Base-by-base conservation (phyloP, 2,329 filamentous ascomycete species). In the Apiospora rasikravindrae region DNA sequence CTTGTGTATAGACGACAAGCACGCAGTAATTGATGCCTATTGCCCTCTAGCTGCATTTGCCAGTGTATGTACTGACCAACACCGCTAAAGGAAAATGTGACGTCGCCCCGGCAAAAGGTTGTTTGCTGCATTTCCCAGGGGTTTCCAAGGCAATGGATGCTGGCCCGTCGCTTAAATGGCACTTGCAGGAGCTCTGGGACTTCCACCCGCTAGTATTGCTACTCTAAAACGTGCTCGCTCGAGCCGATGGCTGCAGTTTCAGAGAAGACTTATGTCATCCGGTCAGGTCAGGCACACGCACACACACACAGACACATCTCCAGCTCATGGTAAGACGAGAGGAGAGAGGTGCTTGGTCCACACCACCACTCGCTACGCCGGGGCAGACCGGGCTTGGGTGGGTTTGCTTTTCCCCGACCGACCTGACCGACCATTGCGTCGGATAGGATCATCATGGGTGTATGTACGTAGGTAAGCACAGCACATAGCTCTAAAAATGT, bases 201-300 rank as follows among this genome's bases (percentile, higher is more conserved):
- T 40, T 40, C 24, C 57, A 64, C 10, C 57, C 57, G 57, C 57
- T 64, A 64, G 57, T 40, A 64, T 40, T 64, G 57, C 40, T 11
- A 64, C 57, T 33, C 33, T 40, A 64, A 64, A 64, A 64, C 57
- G 57, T 64, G 57, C 57, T 64, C 57, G 57, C 57, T 40, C 57
- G 57, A 64, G 57, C 53, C 22, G 53, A 61, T 37, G 29, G 22
- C 33, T 42, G 29, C 33, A 40, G 33, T 40, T 40, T 64, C 57
- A 40, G 29, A 37, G 19, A 13, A 13, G 57, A 64, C 57, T 64
- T 64, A 64, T 64, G 57, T 40, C 57, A 64, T 61, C 53, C 53
- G 53, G 16, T 7, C 33, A 10, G 53, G 57, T 40, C 57, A 64
- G 53, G 53, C 53, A 61, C 53, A n/a, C 45, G 45, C 45, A 16